Conservation (phyloP, 2,329 filamentous ascomycete genomes). For the Fusarium phyllophilum region DNA sequence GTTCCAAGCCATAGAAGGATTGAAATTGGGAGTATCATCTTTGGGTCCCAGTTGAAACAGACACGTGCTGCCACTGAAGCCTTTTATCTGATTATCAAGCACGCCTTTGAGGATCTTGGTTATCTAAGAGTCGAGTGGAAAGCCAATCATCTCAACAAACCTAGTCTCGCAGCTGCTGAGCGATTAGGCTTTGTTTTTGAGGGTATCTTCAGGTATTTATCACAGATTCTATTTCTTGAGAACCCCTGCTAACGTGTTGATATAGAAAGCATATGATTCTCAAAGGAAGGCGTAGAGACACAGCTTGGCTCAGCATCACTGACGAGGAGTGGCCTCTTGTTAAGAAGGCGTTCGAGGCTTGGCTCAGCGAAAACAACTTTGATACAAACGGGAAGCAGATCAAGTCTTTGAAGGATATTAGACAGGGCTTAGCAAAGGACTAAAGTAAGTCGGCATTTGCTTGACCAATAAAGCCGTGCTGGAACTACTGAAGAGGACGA, state of each 20-base stretch:
- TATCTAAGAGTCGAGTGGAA: constrained; percentile 73
- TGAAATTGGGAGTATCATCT: constrained; percentile 68
- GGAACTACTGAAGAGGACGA: no score
- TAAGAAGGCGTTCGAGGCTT: constrained; percentile 60
- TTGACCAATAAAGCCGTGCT: not conserved
- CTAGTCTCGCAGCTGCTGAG: constrained; percentile 63
- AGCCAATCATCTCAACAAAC: constrained; percentile 65
- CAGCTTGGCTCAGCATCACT: constrained; percentile 68
- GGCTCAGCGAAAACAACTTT: constrained; percentile 67
- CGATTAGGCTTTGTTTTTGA: constrained; percentile 69
- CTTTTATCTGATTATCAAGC: constrained; percentile 63
- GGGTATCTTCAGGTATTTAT: constrained; percentile 62
- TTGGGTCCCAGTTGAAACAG: constrained; percentile 60
- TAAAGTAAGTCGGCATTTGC: not conserved
- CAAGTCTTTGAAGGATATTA: constrained; percentile 52
- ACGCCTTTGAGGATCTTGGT: constrained; percentile 63
- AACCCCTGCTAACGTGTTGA: not conserved
- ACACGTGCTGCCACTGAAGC: constrained; percentile 67
- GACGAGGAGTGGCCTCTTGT: constrained; percentile 66
- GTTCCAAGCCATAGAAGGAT: constrained; percentile 59
- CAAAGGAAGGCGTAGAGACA: constrained; percentile 67
- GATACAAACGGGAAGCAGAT: constrained; percentile 63
- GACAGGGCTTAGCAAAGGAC: not conserved
- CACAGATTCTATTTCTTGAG: fast-evolving
- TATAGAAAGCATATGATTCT: constrained; percentile 66